Conservation (phyloP, 2,329 filamentous ascomycete genomes). For the Tolypocladium guangdongense region DNA sequence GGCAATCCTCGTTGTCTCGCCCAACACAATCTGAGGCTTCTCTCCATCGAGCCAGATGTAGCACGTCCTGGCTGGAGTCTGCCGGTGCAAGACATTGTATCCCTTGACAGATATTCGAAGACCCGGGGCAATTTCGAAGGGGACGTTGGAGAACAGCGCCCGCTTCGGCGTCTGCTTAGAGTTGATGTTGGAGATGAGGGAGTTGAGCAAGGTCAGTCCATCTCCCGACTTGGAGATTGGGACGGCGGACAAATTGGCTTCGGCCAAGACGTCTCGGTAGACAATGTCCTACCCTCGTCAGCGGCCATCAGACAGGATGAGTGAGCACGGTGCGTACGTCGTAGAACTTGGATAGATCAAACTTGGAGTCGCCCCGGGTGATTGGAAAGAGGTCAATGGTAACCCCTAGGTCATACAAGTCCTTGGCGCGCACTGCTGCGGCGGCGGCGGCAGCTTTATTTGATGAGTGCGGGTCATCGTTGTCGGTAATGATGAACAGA, state of each 20-base stretch:
- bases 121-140: constrained; percentile 76
- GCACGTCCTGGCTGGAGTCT: constrained; percentile 69
- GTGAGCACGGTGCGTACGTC: constrained; percentile 47
- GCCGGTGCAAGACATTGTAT: constrained; percentile 78
- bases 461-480: constrained; percentile 70
- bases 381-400: constrained; percentile 91
- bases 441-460: constrained; percentile 64
- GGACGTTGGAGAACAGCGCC: constrained; percentile 75
- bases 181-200: constrained; percentile 77
- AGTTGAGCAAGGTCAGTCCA: constrained; percentile 68
- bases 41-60: constrained; percentile 88
- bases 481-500: constrained; percentile 92
- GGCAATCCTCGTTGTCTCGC: constrained; percentile 63
- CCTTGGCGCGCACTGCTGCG: constrained; percentile 80
- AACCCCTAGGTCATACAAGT: constrained; percentile 88
- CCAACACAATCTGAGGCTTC: constrained; percentile 65
- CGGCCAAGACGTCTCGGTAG: constrained; percentile 65
- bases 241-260: constrained; percentile 43
- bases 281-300: constrained; percentile 61
- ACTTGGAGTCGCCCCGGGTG: constrained; percentile 55
- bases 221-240: constrained; percentile 58
- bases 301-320: not conserved
- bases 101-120: constrained; percentile 86
- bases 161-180: constrained; percentile 81
- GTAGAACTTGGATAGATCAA: constrained; percentile 81